Conservation (phyloP, 2,329 filamentous ascomycete genomes). For the Graphilbum sp. region DNA sequence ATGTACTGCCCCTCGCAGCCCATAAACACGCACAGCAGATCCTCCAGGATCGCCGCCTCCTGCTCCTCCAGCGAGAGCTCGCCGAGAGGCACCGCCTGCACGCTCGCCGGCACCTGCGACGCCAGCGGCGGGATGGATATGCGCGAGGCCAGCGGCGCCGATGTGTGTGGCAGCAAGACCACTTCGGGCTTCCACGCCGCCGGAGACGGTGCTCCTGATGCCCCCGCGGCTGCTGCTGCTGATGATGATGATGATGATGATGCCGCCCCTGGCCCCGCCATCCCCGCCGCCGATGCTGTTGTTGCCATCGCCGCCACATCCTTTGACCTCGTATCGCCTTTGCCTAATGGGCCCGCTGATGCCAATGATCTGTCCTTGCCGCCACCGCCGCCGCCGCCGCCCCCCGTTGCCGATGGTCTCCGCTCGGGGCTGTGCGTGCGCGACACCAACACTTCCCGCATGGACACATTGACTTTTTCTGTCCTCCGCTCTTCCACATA, state of each 20-base stretch:
- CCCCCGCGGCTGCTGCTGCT: too few relatives aligned
- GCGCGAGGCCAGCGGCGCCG: slow-evolving; percentile 53
- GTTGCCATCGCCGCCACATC: background rate
- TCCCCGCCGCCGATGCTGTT: background rate
- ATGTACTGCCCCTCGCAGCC: slow-evolving; percentile 98
- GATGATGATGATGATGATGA: too few relatives aligned
- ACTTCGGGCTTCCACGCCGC: slow-evolving; percentile 65
- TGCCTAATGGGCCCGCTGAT: background rate
- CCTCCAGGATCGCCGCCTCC: slow-evolving; percentile 75
- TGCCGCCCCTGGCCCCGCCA: too few relatives aligned
- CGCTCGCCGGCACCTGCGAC: slow-evolving; percentile 49
- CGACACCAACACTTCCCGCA: slow-evolving; percentile 43
- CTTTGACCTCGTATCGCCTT: background rate
- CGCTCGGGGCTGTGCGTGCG: slow-evolving; percentile 43
- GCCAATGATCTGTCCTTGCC: too few relatives aligned
- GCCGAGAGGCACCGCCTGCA: slow-evolving; percentile 51
- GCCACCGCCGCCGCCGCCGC: slow-evolving; percentile 16
- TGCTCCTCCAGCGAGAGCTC: slow-evolving; percentile 66
- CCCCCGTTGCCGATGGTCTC: slow-evolving; percentile 19
- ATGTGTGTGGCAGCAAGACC: slow-evolving; percentile 49
- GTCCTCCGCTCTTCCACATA: slow-evolving; percentile 35
- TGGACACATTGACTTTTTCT: slow-evolving; percentile 36
- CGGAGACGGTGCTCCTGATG: background rate
- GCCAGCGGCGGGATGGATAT: slow-evolving; percentile 49
- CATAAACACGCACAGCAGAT: slow-evolving; percentile 91